Evolutionary conservation across 495 filamentous ascomycete genomes (phyloP).

Genomic region (Daldinia vernicosa): DNA sequence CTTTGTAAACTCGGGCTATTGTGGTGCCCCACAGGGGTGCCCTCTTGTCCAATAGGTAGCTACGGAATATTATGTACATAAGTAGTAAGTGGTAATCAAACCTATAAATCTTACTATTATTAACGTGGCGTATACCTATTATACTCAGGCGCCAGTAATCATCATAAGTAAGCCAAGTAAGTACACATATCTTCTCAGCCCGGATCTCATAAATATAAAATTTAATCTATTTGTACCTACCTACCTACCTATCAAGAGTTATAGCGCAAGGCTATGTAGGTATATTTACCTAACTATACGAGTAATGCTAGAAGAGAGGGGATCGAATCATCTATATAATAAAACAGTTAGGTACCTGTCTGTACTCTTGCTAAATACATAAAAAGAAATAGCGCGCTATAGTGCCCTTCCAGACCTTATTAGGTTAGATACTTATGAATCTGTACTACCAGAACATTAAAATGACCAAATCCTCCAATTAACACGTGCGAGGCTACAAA

Average conservation of each 20-base stretch:
- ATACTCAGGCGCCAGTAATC: no score
- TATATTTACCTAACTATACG: not conserved
- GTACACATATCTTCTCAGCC: not conserved
- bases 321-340: not conserved
- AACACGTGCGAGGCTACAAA: conserved; percentile 17
- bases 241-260: not conserved
- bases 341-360: not conserved
- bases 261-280: not conserved
- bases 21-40: no score
- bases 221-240: no score
- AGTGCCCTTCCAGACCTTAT: not conserved
- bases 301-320: not conserved
- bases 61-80: no score
- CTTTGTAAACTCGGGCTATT: no score
- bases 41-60: no score
- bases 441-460: not conserved
- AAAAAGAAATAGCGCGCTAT: not conserved
- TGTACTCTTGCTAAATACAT: not conserved
- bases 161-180: not conserved
- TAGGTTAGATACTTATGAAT: not conserved
- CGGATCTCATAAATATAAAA: not conserved
- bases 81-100: conserved; percentile 1
- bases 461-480: not conserved
- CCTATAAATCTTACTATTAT: no score
- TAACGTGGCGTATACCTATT: no score